Conservation (phyloP, 2,329 filamentous ascomycete genomes). For the Helotiales sp. region DNA sequence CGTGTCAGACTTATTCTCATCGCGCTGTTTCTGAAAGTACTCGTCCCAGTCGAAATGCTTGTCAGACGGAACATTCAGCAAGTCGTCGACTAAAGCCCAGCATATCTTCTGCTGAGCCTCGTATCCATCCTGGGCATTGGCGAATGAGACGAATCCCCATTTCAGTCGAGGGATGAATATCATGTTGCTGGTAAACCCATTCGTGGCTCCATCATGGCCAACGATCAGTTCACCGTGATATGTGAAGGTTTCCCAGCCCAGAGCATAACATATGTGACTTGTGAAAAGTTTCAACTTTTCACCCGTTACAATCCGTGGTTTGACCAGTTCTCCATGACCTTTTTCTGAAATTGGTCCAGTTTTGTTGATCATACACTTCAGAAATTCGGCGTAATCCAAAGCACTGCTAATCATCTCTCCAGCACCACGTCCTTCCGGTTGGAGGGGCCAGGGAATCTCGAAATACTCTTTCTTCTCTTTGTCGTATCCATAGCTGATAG, state of each 20-base stretch:
- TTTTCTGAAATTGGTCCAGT: constrained; percentile 24
- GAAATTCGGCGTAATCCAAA: constrained; percentile 26
- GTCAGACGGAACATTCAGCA: constrained; percentile 20
- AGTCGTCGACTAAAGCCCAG: constrained; percentile 27
- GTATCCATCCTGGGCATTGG: constrained; percentile 11
- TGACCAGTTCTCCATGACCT: constrained; percentile 28
- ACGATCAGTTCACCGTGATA: constrained; percentile 28
- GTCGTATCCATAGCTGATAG: constrained; percentile 24
- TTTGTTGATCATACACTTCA: constrained; percentile 27
- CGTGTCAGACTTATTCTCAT: constrained; percentile 10
- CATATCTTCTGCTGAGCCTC: constrained; percentile 22
- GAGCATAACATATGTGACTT: constrained; percentile 21
- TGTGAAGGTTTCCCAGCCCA: constrained; percentile 25
- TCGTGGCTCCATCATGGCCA: constrained; percentile 21
- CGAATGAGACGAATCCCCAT: constrained; percentile 27
- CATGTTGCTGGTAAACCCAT: constrained; percentile 26
- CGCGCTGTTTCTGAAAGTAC: constrained; percentile 8
- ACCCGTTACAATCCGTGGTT: constrained; percentile 24
- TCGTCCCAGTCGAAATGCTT: constrained; percentile 29
- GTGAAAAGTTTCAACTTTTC: constrained; percentile 16
- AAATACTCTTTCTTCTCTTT: constrained; percentile 8
- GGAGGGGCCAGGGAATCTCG: constrained; percentile 19
- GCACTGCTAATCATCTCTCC: constrained; percentile 28
- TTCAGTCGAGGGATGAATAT: constrained; percentile 26
- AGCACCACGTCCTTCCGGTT: constrained; percentile 26